phyloP scores from a whole-genome alignment of 257 asterid genomes.

The Anisodus acutangulus region DNA sequence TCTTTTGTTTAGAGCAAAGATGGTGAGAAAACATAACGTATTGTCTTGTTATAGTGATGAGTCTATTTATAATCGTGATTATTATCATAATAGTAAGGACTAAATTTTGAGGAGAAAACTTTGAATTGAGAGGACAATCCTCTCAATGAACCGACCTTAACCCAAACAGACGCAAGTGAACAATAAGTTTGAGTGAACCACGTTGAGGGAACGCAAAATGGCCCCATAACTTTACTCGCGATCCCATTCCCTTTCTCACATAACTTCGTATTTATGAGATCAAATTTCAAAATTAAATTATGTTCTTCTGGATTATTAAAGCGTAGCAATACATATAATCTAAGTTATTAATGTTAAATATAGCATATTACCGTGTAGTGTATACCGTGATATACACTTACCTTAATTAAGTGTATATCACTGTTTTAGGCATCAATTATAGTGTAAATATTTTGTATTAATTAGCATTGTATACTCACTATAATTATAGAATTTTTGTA shows the following conservation, averaged over 20 bases:
- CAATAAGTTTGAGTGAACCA: no score
- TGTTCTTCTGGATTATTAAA: background rate
- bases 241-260: background rate
- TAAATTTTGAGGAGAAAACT: background rate
- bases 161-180: background rate
- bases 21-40: no score
- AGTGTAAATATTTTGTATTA: no score
- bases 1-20: no score
- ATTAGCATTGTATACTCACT: no score
- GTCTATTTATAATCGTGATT: background rate
- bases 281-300: background rate
- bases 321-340: background rate
- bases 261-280: background rate
- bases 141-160: background rate
- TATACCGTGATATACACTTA: no score
- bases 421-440: no score
- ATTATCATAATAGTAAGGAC: background rate
- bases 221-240: background rate
- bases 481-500: no score
- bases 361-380: no score
- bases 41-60: no score
- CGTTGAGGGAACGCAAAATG: background rate
- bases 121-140: background rate
- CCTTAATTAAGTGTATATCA: no score
- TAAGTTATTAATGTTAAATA: no score